phyloP scores from a whole-genome alignment of 345 rosid genomes.

The Populus tremula region DNA sequence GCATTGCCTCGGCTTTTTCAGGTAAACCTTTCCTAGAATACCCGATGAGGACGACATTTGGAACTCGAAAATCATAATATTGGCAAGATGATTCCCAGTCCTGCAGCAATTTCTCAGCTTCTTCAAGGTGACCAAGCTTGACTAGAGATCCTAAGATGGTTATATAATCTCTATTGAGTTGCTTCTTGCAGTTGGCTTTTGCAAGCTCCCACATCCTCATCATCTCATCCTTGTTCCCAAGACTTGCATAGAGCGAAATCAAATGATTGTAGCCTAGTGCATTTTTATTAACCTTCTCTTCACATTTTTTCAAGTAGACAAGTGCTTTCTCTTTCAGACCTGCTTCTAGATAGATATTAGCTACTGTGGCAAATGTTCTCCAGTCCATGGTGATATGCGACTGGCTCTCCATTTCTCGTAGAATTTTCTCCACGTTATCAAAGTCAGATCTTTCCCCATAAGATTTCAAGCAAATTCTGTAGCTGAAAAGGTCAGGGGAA shows the following conservation, averaged over 20 bases:
- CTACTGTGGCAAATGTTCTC: conserved; percentile 34
- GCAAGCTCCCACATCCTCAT: conserved; percentile 42
- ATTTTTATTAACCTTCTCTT: conserved; percentile 30
- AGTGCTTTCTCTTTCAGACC: conserved; percentile 35
- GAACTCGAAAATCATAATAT: conserved; percentile 43
- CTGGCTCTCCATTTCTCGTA: conserved; percentile 37
- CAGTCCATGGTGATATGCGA: conserved; percentile 40
- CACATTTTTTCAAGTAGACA: conserved; percentile 39
- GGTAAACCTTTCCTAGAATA: conserved; percentile 34
- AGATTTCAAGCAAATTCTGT: conserved; percentile 40
- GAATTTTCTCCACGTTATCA: conserved; percentile 33
- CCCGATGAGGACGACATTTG: conserved; percentile 43
- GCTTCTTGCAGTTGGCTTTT: conserved; percentile 35
- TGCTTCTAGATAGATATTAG: conserved; percentile 36
- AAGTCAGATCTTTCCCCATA: conserved; percentile 35
- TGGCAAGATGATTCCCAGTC: conserved; percentile 42
- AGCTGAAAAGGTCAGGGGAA: conserved; percentile 40
- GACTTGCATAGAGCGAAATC: conserved; percentile 38
- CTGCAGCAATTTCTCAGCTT: conserved; percentile 32
- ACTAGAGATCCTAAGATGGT: conserved; percentile 36
- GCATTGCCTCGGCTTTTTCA: conserved; percentile 39
- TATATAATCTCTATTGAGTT: conserved; percentile 35
- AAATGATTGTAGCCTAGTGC: conserved; percentile 37
- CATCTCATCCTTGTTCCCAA: conserved; percentile 44
- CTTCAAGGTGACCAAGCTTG: conserved; percentile 41